Conservation (phyloP, 768 basidiomycete genomes). For the Russula foetens region DNA sequence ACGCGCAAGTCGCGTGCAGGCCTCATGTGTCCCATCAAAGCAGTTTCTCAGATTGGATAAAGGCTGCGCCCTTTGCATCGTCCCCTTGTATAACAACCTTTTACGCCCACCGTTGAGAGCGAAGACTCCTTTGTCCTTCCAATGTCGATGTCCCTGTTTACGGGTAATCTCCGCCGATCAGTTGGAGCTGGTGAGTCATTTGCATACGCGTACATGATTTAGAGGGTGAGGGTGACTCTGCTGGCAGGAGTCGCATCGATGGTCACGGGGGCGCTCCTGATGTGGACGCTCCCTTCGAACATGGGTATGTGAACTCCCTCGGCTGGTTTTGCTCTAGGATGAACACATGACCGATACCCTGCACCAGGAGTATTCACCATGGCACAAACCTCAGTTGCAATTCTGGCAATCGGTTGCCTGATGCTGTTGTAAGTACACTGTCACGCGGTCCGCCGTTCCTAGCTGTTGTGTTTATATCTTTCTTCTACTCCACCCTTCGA, state of each 20-base stretch:
- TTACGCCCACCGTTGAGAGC: not conserved
- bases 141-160: slow-evolving; percentile 17
- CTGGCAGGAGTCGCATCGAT: slow-evolving; percentile 5
- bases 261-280: slow-evolving; percentile 11
- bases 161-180: slow-evolving; percentile 18
- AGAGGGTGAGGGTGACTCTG: not conserved
- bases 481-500: not conserved
- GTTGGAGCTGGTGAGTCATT: slow-evolving; percentile 14
- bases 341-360: slow-evolving; percentile 5
- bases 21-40: slow-evolving; percentile 11
- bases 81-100: not conserved
- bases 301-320: slow-evolving; percentile 14
- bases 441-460: not conserved
- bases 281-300: slow-evolving; percentile 39
- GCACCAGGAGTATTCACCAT: slow-evolving; percentile 26
- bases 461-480: not conserved
- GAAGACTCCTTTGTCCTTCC: not conserved
- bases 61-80: not conserved
- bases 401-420: slow-evolving; percentile 56
- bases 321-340: not conserved
- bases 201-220: not conserved
- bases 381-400: slow-evolving; percentile 64
- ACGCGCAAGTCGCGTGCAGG: slow-evolving; percentile 11
- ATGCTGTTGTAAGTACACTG: slow-evolving; percentile 51
- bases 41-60: not conserved